These are phyloP conservation scores for Epichloe amarillans DNA, from an alignment of 2,329 filamentous ascomycete species.

Conservation along the genomic window DNA sequence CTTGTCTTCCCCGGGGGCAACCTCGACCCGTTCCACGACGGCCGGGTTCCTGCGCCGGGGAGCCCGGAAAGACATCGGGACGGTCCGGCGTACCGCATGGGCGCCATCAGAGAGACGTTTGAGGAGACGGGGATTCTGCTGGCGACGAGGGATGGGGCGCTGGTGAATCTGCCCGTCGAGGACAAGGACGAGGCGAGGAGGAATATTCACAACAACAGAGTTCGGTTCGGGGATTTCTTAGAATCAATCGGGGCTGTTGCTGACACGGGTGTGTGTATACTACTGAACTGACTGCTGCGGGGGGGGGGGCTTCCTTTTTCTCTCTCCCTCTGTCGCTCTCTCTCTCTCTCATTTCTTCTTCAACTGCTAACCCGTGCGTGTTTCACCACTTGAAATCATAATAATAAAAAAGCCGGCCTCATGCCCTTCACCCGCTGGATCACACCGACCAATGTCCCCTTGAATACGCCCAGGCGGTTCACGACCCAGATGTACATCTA, in stretches of 20 bases:
- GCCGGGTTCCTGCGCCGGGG: slow-evolving; percentile 31
- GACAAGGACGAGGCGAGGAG: slow-evolving; percentile 54
- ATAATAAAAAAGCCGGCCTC: slow-evolving; percentile 42
- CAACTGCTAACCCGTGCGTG: background rate
- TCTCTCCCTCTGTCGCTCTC: background rate
- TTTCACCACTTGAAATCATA: too few relatives aligned
- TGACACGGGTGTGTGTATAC: slow-evolving; percentile 45
- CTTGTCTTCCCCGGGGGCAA: slow-evolving; percentile 85
- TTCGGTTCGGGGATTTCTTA: slow-evolving; percentile 56
- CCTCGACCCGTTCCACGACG: slow-evolving; percentile 66
- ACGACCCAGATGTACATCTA: slow-evolving; percentile 97
- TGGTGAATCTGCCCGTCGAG: slow-evolving; percentile 47
- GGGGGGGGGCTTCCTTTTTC: background rate
- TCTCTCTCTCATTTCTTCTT: background rate
- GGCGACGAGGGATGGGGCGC: slow-evolving; percentile 37
- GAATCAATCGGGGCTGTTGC: slow-evolving; percentile 39
- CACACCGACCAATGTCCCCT: slow-evolving; percentile 55
- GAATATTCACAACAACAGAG: slow-evolving; percentile 51
- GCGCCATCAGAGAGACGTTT: slow-evolving; percentile 82
- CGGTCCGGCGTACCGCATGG: slow-evolving; percentile 60
- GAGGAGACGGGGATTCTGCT: slow-evolving; percentile 88
- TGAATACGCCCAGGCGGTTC: slow-evolving; percentile 47
- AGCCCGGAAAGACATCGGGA: slow-evolving; percentile 53
- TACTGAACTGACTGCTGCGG: too few relatives aligned
- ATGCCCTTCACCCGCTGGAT: slow-evolving; percentile 87